Conservation (phyloP, 345 rosid genomes). For the Linum usitatissimum region DNA sequence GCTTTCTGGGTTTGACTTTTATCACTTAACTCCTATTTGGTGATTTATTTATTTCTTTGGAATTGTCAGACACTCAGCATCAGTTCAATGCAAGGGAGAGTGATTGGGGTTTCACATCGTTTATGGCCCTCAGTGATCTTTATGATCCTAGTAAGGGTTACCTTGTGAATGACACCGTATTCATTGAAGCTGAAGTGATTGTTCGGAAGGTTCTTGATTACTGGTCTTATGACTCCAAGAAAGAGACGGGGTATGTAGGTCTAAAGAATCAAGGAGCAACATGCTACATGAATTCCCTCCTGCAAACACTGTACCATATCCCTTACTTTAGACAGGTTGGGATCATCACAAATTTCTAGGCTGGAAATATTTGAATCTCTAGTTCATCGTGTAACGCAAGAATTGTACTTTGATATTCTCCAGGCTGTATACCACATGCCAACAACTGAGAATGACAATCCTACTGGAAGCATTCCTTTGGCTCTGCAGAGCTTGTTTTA, state of each 20-base stretch:
- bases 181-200: slow-evolving; percentile 85
- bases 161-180: slow-evolving; percentile 62
- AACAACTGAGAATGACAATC: slow-evolving; percentile 82
- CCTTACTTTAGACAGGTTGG: slow-evolving; percentile 93
- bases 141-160: slow-evolving; percentile 85
- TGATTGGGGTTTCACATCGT: slow-evolving; percentile 93
- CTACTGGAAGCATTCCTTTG: slow-evolving; percentile 88
- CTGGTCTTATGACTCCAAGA: slow-evolving; percentile 82
- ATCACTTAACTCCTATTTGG: too few relatives aligned
- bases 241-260: slow-evolving; percentile 96
- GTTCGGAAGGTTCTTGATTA: slow-evolving; percentile 77
- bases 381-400: neutral
- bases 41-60: neutral
- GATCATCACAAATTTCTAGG: neutral
- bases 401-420: slow-evolving; percentile 12
- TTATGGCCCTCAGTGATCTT: slow-evolving; percentile 86
- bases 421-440: slow-evolving; percentile 99
- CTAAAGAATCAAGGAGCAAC: slow-evolving; percentile 99
- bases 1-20: neutral
- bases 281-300: slow-evolving; percentile 95
- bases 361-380: neutral
- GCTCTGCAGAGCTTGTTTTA: slow-evolving; percentile 96
- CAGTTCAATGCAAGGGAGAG: slow-evolving; percentile 86
- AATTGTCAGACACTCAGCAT: slow-evolving; percentile 68
- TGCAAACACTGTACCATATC: slow-evolving; percentile 78